phyloP scores from a whole-genome alignment of 495 filamentous ascomycete genomes.

The Astrothelium macrocarpum region DNA sequence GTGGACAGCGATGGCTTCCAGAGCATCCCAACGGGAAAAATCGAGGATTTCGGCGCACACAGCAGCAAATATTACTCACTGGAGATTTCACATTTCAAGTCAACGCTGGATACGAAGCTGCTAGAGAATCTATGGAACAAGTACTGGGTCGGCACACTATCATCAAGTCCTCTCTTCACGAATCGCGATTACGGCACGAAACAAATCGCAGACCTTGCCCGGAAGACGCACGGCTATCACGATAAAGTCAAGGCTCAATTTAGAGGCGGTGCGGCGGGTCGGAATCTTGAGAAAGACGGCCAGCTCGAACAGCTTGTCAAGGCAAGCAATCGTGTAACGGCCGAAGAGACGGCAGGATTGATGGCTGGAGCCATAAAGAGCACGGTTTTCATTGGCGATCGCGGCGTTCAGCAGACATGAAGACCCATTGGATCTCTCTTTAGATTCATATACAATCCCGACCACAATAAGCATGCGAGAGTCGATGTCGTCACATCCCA shows the following conservation, averaged over 20 bases:
- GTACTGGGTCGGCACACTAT: constrained; percentile 98
- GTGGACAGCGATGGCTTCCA: constrained; percentile 46
- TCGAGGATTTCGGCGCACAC: constrained; percentile 93
- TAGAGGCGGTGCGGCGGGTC: constrained; percentile 16
- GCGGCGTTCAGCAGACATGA: neutral
- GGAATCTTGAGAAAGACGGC: constrained; percentile 39
- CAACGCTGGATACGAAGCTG: constrained; percentile 72
- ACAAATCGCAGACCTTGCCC: constrained; percentile 79
- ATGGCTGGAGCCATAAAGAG: constrained; percentile 77
- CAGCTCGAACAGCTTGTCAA: constrained; percentile 71
- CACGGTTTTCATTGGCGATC: constrained; percentile 58
- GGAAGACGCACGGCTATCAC: constrained; percentile 47
- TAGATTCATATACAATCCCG: neutral
- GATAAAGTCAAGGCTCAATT: constrained; percentile 22
- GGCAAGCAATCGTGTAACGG: constrained; percentile 70
- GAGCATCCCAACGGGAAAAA: constrained; percentile 80
- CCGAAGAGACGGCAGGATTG: constrained; percentile 77
- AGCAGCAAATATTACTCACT: constrained; percentile 80
- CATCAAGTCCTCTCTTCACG: constrained; percentile 83
- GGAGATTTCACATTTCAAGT: constrained; percentile 88
- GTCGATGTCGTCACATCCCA: too few species aligned
- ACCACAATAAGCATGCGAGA: too few species aligned
- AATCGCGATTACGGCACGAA: constrained; percentile 89
- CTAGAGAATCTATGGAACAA: constrained; percentile 95
- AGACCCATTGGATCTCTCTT: too few species aligned